phyloP scores from a whole-genome alignment of 2,329 filamentous ascomycete genomes.

The Fusarium ambrosium region DNA sequence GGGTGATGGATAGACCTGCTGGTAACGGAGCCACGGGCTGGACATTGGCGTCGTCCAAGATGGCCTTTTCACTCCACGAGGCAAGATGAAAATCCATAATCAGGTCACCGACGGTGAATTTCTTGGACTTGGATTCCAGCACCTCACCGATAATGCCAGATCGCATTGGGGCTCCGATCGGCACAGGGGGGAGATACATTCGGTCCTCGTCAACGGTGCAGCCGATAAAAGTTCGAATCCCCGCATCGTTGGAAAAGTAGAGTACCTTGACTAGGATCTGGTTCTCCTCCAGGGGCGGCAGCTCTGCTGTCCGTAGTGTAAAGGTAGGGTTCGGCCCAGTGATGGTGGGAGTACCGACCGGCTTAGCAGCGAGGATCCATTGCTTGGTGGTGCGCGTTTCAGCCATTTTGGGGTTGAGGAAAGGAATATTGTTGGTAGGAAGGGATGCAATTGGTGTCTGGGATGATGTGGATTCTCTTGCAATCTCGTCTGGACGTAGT shows the following conservation, averaged over 20 bases:
- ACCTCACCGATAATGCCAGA: constrained; percentile 13
- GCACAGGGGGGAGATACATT: constrained; percentile 16
- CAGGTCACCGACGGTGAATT: constrained; percentile 5
- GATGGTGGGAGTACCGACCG: constrained; percentile 7
- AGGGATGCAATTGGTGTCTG: neutral
- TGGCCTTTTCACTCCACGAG: constrained; percentile 11
- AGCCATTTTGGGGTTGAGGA: neutral
- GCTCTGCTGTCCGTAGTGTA: neutral
- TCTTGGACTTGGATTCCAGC: constrained; percentile 10
- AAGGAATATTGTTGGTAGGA: neutral
- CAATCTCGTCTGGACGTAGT: neutral
- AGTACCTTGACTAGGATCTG: constrained; percentile 18
- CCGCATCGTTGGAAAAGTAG: constrained; percentile 20
- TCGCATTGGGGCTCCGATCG: constrained; percentile 7
- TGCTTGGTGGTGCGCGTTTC: neutral
- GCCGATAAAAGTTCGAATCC: constrained; percentile 1
- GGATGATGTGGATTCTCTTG: neutral
- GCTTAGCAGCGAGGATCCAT: constrained; percentile 18
- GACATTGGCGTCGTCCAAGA: neutral
- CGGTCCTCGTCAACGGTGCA: constrained; percentile 8
- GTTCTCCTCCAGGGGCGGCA: neutral
- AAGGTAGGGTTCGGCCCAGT: constrained; percentile 8
- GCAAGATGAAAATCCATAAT: constrained; percentile 16
- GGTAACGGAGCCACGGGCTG: neutral
- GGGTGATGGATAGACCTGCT: neutral